Base-by-base conservation (phyloP, 345 rosid genomes). In the Anacardium occidentale region DNA sequence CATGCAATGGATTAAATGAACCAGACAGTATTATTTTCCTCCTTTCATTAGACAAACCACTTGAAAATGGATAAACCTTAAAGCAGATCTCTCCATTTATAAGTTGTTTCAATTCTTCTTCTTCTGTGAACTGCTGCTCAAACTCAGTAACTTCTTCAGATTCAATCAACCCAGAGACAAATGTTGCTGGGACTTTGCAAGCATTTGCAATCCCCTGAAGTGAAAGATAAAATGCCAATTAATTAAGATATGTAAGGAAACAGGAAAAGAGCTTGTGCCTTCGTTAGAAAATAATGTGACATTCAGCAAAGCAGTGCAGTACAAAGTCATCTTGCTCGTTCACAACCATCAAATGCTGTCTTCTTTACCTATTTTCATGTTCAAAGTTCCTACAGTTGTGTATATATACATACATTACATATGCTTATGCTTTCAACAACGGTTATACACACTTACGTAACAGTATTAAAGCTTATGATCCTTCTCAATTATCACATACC, bases 1-100 rank as follows among this genome's bases (percentile, higher is more conserved):
- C 88, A 58, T 95, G 99, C 76, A 92, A 83, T 20, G 98, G 99
- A 69, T 95, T 89, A 83, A 95, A 95, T 48, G 97, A 91, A 74
- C 99, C 99, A 74, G 99, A 74, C 59, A 89, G 85, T 76, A 92
- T 89, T 69, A 95, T 81, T 83, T 89, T 95, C 78, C 94, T 88
- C 54, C 88, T 86, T 68, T 77, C 82, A 74, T 81, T 82, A 8
- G 61, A 68, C 34, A 37, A 37, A 1, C 98, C 89, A 71, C 76
- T 80, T 75, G 89, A 82, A 82, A 86, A 88, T 54, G 94, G 81
- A 87, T 91, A 91, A 72, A 89, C 56, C 85, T 89, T 95, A 77
- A 78, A 91, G 91, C 91, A 86, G 71, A 88, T 79, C 25, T 90
- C 40, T 71, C 92, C 92, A 62, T 80, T 70, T 67, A 90, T 75